Conservation (phyloP, 768 basidiomycete species). For the Rossbeevera mucosa region DNA sequence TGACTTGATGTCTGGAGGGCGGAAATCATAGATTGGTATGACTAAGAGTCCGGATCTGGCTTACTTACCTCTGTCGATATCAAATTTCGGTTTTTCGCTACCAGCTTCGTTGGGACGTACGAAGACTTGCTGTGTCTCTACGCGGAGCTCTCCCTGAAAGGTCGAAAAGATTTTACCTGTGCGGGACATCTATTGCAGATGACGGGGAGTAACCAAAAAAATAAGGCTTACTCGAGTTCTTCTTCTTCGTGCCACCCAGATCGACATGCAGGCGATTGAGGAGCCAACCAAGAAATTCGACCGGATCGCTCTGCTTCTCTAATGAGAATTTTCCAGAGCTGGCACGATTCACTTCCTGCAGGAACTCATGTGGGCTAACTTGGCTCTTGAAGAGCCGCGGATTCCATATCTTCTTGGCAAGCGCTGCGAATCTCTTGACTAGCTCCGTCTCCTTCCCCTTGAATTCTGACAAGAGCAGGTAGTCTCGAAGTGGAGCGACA, state of each 20-base stretch:
- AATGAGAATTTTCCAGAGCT: constrained; percentile 89
- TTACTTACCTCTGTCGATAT: constrained; percentile 82
- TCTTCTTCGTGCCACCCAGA: constrained; percentile 90
- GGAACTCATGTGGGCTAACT: constrained; percentile 97
- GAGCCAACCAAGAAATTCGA: constrained; percentile 94
- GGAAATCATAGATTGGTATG: constrained; percentile 21
- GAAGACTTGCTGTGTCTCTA: constrained; percentile 91
- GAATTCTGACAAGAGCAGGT: constrained; percentile 73
- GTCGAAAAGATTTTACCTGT: constrained; percentile 86
- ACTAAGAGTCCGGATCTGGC: constrained; percentile 3
- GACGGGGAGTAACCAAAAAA: constrained; percentile 10
- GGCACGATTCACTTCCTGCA: constrained; percentile 92
- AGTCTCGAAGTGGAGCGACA: constrained; percentile 83
- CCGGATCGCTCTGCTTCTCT: constrained; percentile 93
- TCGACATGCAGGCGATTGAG: constrained; percentile 91
- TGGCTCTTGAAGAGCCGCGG: constrained; percentile 95
- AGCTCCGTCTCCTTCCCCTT: constrained; percentile 79
- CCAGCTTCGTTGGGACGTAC: constrained; percentile 72
- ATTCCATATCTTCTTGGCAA: constrained; percentile 96
- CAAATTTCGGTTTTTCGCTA: constrained; percentile 83
- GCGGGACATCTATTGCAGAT: constrained; percentile 16
- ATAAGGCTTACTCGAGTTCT: constrained; percentile 70
- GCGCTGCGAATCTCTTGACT: constrained; percentile 76
- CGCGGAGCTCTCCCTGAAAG: constrained; percentile 90
- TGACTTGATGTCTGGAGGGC: constrained; percentile 71